Percentiles rank a stretch among this genome's conserved stretches.
Conservation (phyloP, 331 rosid genomes). For the Acacia pycnantha region DNA sequence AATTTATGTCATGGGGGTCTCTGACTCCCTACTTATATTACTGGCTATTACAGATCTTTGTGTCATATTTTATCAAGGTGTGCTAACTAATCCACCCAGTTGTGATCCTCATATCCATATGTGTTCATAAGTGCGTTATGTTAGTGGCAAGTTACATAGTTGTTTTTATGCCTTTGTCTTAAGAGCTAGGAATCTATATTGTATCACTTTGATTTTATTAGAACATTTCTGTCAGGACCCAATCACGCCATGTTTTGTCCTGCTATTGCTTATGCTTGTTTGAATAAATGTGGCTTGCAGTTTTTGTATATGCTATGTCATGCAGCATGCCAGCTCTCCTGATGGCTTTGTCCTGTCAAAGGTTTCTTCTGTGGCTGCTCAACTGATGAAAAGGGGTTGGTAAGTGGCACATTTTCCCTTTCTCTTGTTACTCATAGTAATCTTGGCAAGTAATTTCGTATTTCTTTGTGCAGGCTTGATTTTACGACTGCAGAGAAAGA, state of each 20-base stretch:
- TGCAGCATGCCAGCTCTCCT: constrained; percentile 85
- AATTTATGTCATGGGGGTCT: not conserved
- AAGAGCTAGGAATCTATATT: constrained; percentile 15
- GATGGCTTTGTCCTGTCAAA: constrained; percentile 84
- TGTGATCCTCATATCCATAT: constrained; percentile 11
- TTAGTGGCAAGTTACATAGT: not conserved
- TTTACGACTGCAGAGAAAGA: constrained; percentile 69
- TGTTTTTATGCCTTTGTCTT: constrained; percentile 14
- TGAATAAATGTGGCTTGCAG: constrained; percentile 52
- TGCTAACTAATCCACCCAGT: constrained; percentile 3
- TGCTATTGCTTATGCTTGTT: constrained; percentile 27
- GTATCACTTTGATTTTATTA: constrained; percentile 11
- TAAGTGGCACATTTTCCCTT: constrained; percentile 30
- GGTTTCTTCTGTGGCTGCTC: constrained; percentile 93
- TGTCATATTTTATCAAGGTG: constrained; percentile 7
- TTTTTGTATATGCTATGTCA: constrained; percentile 73
- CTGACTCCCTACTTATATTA: not conserved
- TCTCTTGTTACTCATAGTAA: constrained; percentile 17
- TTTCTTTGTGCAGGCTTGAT: constrained; percentile 74
- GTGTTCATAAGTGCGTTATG: not conserved
- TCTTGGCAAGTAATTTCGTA: constrained; percentile 26
- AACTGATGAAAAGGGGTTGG: constrained; percentile 98
- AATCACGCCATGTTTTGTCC: constrained; percentile 5
- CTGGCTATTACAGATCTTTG: not conserved
- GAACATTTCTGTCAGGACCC: constrained; percentile 2